Evolutionary conservation across 1,284 basidiomycete species (phyloP).

Genomic region (Marasmius tenuissimus): DNA sequence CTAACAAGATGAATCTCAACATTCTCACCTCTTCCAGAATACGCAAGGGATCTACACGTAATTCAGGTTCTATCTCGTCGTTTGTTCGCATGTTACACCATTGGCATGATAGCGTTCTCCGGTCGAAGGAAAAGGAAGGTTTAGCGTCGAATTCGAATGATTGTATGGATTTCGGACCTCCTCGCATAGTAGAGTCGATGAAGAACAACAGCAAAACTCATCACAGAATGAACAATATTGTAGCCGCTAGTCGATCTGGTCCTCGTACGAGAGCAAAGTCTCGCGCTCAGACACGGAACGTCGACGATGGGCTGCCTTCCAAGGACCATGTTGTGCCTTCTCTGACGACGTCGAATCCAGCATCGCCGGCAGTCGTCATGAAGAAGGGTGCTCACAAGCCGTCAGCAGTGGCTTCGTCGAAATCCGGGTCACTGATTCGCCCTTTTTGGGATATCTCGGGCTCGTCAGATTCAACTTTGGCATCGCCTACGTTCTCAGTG

Average conservation of each 20-base stretch:
- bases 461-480: background rate
- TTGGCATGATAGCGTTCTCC: conserved; percentile 23
- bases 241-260: background rate
- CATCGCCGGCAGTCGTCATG: background rate
- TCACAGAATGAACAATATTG: background rate
- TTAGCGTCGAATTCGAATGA: conserved; percentile 7
- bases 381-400: background rate
- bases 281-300: background rate
- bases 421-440: background rate
- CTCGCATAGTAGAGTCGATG: background rate
- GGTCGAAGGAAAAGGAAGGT: conserved; percentile 20
- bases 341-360: background rate
- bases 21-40: background rate
- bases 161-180: conserved; percentile 7
- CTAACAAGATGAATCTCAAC: conserved; percentile 13
- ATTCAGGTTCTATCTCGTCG: conserved; percentile 22
- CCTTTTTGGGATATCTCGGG: background rate
- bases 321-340: background rate
- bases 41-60: background rate
- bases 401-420: background rate
- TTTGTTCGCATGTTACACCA: conserved; percentile 35
- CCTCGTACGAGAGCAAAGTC: background rate
- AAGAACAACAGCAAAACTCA: background rate
- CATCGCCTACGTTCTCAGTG: background rate
- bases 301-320: background rate